A percentile compares a stretch with the other conserved stretches of the same genome.
Conservation (phyloP, 1,139 yeast genomes). For the Diutina rugosa region DNA sequence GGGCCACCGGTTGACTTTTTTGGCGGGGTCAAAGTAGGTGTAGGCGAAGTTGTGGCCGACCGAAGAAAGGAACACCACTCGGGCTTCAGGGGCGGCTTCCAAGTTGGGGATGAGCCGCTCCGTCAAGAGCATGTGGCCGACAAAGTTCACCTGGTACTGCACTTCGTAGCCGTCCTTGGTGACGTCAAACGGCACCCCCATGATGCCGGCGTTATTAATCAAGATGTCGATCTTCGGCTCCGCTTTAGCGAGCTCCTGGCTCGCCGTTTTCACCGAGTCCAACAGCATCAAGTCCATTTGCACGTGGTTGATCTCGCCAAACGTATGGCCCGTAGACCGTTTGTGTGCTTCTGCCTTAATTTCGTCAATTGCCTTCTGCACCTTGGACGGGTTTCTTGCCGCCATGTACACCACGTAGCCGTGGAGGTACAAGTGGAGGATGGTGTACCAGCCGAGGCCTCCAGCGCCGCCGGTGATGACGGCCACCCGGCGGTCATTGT, state of each 20-base stretch:
- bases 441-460: conserved; percentile 73
- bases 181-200: conserved; percentile 23
- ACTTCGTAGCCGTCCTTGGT: conserved; percentile 27
- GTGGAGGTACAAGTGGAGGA: conserved; percentile 61
- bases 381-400: conserved; percentile 50
- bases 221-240: conserved; percentile 21
- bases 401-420: conserved; percentile 67
- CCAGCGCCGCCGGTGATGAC: conserved; percentile 71
- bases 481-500: conserved; percentile 40
- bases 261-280: conserved; percentile 17
- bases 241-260: conserved; percentile 11
- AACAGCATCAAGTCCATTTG: conserved; percentile 23
- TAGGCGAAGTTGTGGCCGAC: conserved; percentile 18
- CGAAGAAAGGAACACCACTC: conserved; percentile 21
- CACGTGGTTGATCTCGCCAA: conserved; percentile 18
- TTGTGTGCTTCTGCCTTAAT: conserved; percentile 39
- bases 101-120: conserved; percentile 17
- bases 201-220: conserved; percentile 30
- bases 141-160: conserved; percentile 30
- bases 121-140: conserved; percentile 22
- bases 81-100: conserved; percentile 13
- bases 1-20: conserved; percentile 15
- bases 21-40: conserved; percentile 11
- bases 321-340: conserved; percentile 13
- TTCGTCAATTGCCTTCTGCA: conserved; percentile 42